Base-by-base conservation (phyloP, 495 filamentous ascomycete species). In the Venustampulla echinocandica region DNA sequence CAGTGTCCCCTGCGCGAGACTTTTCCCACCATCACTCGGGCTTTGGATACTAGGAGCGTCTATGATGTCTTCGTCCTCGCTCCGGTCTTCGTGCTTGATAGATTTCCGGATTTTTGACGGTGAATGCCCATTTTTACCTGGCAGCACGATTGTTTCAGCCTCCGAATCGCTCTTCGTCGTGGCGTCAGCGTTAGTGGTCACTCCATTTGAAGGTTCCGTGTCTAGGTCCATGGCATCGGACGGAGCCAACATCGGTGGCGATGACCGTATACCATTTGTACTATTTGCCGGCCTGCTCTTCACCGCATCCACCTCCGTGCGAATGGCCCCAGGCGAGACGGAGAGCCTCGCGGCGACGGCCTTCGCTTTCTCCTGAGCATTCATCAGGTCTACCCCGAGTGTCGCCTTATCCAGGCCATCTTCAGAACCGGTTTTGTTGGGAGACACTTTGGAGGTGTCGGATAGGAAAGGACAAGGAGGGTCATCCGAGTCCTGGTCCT, bases 71-170 rank as follows among this genome's bases (percentile, higher is more conserved):
- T 70, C 72, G 39, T 66, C 65, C 47, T 75, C 72, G 49, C 73
- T 75, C 50, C 71, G 73, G 59, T 83, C 79, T 58, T 84, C 81
- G 61, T 84, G 77, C 54, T 83, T 80, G 58, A 87, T 80, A 4
- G 70, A 61, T 62, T 85, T 86, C 23, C 76, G 73, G 49, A 74
- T 72, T 61, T 84, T 85, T 45, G 81, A 77, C 1, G 79, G 77
- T 18, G 80, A 81, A 55, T 79, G 60, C 33, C 80, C 80, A 55
- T 86, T 78, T 47, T 84, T 84, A 30, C 81, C 82, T 17, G 81
- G 78, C 18, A 87, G 69, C 36, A 87, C 82, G 49, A 87, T 84
- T 4, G 85, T 90, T 64, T 88, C 84, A 46, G 85, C 84, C 61
- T 90, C 85, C 10, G 84, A 88, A 58, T 87, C 82, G 44, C 73